Evolutionary conservation across 192 early-diverging fungal genomes (phyloP).

Genomic region (Linnemannia exigua): DNA sequence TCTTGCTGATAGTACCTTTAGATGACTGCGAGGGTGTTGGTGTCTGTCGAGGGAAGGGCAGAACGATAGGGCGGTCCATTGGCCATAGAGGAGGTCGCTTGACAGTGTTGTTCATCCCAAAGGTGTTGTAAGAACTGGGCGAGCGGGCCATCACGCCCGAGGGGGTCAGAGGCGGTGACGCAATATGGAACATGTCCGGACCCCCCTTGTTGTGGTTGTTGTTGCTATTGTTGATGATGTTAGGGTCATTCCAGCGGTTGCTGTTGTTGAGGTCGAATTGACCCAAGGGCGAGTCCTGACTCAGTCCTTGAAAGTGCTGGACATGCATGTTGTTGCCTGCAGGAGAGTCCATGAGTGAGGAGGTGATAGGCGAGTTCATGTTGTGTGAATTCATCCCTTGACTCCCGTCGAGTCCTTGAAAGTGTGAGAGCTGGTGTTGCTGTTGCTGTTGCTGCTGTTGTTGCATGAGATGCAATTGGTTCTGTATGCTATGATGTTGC

Average conservation of each 20-base stretch:
- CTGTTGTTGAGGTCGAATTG: slow-evolving; percentile 22
- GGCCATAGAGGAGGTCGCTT: slow-evolving; percentile 52
- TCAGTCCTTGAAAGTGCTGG: slow-evolving; percentile 21
- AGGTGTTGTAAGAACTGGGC: slow-evolving; percentile 29
- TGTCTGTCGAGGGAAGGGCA: slow-evolving; percentile 48
- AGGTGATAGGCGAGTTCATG: slow-evolving; percentile 22
- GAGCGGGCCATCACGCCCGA: slow-evolving; percentile 40
- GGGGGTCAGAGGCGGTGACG: slow-evolving; percentile 44
- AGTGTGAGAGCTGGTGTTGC: slow-evolving; percentile 36
- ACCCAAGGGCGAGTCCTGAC: slow-evolving; percentile 30
- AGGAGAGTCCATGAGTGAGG: slow-evolving; percentile 24
- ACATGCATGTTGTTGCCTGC: background rate
- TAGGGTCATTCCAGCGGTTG: slow-evolving; percentile 32
- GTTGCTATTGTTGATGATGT: slow-evolving; percentile 3
- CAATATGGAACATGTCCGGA: slow-evolving; percentile 51
- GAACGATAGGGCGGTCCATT: slow-evolving; percentile 32
- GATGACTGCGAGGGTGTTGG: slow-evolving; percentile 40
- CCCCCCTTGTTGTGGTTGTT: slow-evolving; percentile 24
- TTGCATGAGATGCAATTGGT: slow-evolving; percentile 27
- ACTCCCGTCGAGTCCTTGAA: slow-evolving; percentile 33
- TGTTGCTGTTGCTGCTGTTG: slow-evolving; percentile 36
- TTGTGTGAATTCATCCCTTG: slow-evolving; percentile 28
- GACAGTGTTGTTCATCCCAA: slow-evolving; percentile 27
- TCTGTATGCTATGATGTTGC: slow-evolving; percentile 30
- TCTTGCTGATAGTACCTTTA: slow-evolving; percentile 30